A percentile compares a stretch with the other conserved stretches of the same genome.
These are phyloP conservation scores for Clitopilus passeckerianus DNA, from an alignment of 768 basidiomycete species.

Conservation along the genomic window DNA sequence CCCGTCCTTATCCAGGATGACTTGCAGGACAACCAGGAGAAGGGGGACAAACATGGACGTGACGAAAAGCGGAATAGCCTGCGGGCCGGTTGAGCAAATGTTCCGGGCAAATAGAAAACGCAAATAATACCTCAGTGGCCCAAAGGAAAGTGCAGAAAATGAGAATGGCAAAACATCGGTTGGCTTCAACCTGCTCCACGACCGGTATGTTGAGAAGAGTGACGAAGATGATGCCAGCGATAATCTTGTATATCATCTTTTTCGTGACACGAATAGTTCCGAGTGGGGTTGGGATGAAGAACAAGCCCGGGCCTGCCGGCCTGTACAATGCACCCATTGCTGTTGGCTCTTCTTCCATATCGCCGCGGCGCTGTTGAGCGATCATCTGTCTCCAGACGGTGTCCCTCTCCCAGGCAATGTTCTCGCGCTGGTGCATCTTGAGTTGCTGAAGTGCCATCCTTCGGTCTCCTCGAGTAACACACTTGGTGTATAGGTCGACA, in stretches of 20 bases:
- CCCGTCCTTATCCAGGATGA: constrained; percentile 61
- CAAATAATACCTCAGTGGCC: constrained; percentile 81
- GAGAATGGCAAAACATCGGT: constrained; percentile 86
- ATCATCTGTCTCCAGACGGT: constrained; percentile 99
- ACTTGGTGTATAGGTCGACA: constrained; percentile 74
- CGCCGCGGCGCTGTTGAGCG: constrained; percentile 70
- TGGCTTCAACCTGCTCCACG: constrained; percentile 66
- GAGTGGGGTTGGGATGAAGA: constrained; percentile 58
- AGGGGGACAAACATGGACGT: constrained; percentile 89
- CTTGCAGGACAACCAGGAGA: constrained; percentile 78
- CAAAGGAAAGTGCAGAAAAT: constrained; percentile 89
- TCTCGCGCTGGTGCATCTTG: constrained; percentile 82
- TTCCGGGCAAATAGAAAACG: not conserved
- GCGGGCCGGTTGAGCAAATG: not conserved
- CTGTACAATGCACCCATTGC: constrained; percentile 41
- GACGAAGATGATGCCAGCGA: constrained; percentile 56
- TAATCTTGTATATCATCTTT: constrained; percentile 50
- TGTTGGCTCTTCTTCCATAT: constrained; percentile 24
- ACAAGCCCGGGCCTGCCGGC: constrained; percentile 38
- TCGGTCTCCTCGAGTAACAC: constrained; percentile 72
- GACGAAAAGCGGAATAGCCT: constrained; percentile 98
- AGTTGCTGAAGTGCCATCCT: constrained; percentile 74
- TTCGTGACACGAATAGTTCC: constrained; percentile 63
- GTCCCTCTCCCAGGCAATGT: constrained; percentile 95
- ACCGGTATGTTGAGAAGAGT: constrained; percentile 55